A percentile compares a stretch with the other conserved stretches of the same genome.
Evolutionary conservation across 257 asterid genomes (phyloP).

Genomic region (Leonotis leonurus): DNA sequence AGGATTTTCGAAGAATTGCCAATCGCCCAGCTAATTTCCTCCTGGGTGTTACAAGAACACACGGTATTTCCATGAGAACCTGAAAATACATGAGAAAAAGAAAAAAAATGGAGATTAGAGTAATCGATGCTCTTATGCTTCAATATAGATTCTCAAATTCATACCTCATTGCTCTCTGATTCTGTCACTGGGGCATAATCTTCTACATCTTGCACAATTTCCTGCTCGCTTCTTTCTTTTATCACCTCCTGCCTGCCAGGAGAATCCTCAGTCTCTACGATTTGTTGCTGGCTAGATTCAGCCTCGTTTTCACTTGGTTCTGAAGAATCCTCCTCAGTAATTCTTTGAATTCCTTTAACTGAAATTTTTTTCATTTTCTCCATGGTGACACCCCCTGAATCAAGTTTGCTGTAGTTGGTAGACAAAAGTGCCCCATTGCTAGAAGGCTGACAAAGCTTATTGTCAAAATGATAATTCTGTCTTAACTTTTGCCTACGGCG

Average conservation of each 20-base stretch:
- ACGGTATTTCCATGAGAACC: slow-evolving; percentile 74
- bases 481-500: slow-evolving; percentile 92
- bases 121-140: slow-evolving; percentile 9
- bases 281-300: slow-evolving; percentile 44
- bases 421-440: slow-evolving; percentile 38
- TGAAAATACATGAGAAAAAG: slow-evolving; percentile 30
- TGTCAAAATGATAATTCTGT: slow-evolving; percentile 86
- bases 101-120: slow-evolving; percentile 13
- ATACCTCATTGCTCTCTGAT: slow-evolving; percentile 76
- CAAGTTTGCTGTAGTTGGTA: slow-evolving; percentile 41
- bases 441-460: slow-evolving; percentile 67
- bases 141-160: slow-evolving; percentile 14
- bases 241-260: slow-evolving; percentile 42
- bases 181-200: slow-evolving; percentile 46
- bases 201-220: slow-evolving; percentile 46
- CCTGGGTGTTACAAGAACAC: slow-evolving; percentile 90
- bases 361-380: slow-evolving; percentile 82
- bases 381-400: slow-evolving; percentile 49
- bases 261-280: slow-evolving; percentile 35
- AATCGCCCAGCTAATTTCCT: slow-evolving; percentile 88
- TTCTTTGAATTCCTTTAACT: slow-evolving; percentile 65
- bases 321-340: slow-evolving; percentile 63
- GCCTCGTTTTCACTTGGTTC: slow-evolving; percentile 55
- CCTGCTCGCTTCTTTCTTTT: slow-evolving; percentile 53
- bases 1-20: slow-evolving; percentile 57